A percentile compares a stretch with the other conserved stretches of the same genome.
These are phyloP conservation scores for Heterobasidion parviporum DNA, from an alignment of 1,284 basidiomycete species.

Conservation along the genomic window DNA sequence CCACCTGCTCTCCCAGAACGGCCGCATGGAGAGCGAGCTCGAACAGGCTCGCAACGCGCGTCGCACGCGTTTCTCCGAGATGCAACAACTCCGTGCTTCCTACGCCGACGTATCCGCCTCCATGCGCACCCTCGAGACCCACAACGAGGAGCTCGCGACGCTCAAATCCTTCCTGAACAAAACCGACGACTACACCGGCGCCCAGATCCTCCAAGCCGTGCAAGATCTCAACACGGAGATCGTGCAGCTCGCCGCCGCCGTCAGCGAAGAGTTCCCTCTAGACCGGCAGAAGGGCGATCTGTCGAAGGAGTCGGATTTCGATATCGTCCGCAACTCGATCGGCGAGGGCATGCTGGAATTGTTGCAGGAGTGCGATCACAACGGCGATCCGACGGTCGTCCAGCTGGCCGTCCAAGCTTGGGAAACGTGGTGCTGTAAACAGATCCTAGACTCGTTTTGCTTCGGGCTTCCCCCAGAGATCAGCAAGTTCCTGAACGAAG, in stretches of 20 bases:
- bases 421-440: constrained; percentile 27
- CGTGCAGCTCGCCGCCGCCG: constrained; percentile 26
- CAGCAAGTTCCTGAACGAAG: constrained; percentile 20
- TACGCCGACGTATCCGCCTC: constrained; percentile 8
- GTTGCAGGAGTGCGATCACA: constrained; percentile 21
- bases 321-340: constrained; percentile 21
- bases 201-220: constrained; percentile 27
- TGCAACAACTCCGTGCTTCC: constrained; percentile 9
- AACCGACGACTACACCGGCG: constrained; percentile 29
- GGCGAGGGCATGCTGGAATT: constrained; percentile 22
- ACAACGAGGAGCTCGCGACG: constrained; percentile 23
- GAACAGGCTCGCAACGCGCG: constrained; percentile 7
- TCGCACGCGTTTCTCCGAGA: constrained; percentile 7
- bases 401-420: constrained; percentile 33
- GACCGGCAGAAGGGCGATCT: constrained; percentile 15
- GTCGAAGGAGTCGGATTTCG: constrained; percentile 20
- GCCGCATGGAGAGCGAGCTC: constrained; percentile 9
- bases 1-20: constrained; percentile 12
- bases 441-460: constrained; percentile 27
- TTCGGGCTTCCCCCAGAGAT: constrained; percentile 25
- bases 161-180: constrained; percentile 28
- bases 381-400: constrained; percentile 26
- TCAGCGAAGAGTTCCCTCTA: constrained; percentile 26
- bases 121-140: constrained; percentile 16
- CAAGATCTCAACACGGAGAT: constrained; percentile 30